These are phyloP conservation scores for Aspergillus sp. DNA, from an alignment of 2,329 filamentous ascomycete genomes.

Conservation along the genomic window DNA sequence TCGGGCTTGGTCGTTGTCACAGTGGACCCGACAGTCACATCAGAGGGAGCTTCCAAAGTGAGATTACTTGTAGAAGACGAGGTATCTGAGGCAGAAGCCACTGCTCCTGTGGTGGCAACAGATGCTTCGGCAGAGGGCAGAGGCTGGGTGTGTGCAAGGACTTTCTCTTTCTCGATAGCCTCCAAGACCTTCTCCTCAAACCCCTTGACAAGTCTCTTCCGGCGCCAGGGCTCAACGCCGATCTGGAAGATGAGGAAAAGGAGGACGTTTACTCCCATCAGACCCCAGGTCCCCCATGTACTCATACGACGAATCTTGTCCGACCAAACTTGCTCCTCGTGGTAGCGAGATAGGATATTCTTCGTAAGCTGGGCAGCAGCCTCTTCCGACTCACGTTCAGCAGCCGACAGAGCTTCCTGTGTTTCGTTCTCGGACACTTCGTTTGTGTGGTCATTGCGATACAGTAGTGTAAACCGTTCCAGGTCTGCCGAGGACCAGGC, in stretches of 20 bases:
- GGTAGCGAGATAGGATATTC: conserved; percentile 85
- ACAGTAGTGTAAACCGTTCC: conserved; percentile 90
- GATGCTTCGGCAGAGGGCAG: conserved; percentile 1
- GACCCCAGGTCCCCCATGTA: conserved; percentile 96
- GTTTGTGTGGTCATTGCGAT: conserved; percentile 88
- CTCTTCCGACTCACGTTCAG: conserved; percentile 78
- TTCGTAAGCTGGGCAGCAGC: conserved; percentile 73
- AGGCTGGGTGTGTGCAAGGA: conserved; percentile 16
- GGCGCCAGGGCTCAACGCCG: conserved; percentile 88
- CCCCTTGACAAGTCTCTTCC: conserved; percentile 74
- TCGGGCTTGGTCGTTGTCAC: not conserved
- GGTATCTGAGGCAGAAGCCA: not conserved
- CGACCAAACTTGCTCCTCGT: conserved; percentile 99
- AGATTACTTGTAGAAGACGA: not conserved
- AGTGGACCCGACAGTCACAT: not conserved
- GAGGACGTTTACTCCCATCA: conserved; percentile 95
- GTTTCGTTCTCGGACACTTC: conserved; percentile 77
- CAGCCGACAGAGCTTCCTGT: conserved; percentile 68
- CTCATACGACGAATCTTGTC: conserved; percentile 95
- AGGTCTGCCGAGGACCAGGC: conserved; percentile 84
- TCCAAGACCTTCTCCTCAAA: conserved; percentile 75
- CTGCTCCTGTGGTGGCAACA: not conserved
- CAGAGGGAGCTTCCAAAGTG: not conserved
- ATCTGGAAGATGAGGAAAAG: conserved; percentile 84
- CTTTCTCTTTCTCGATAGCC: conserved; percentile 68